Base-by-base conservation (phyloP, 164 flowering plant genomes). In the Brasenia schreberi region DNA sequence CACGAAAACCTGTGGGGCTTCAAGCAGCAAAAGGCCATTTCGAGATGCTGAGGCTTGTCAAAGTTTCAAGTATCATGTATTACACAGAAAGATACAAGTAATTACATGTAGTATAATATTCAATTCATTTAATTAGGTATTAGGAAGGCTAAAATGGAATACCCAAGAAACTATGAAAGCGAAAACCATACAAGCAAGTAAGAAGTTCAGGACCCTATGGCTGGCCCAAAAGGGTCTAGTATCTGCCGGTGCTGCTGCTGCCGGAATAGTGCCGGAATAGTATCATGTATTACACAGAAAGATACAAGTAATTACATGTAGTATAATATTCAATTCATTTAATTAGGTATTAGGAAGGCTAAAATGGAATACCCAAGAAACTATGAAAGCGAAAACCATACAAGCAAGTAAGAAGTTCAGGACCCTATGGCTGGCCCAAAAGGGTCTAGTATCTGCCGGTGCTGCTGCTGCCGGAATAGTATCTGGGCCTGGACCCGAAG, bases 401-500 rank as follows among this genome's bases (percentile, higher is more conserved):
- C 63, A 61, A 18, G 63, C 63, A 61, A 61, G 63, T 18, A 61
- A 61, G 63, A 61, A 61, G 27, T 61, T 61, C 10, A 61, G 63
- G 18, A 61, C 23, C 63, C 18, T 18, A 61, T 61, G 63, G 2
- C 63, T 27, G 7, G 33, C 23, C 63, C 63, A 61, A 61, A 61
- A 18, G 12, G 63, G 27, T 5, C 63, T 18, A 11, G 23, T 9
- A 23, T 18, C 63, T 7, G 12, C 23, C 5, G 63, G 63, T 61
- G 19, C 4, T 14, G 60, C 60, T 18, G 60, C 60, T 5, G 63
- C 63, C 5, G 80, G 72, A 49, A 49, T 14, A 9, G 56, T 14
- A 14, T 49, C 56, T 6, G 81, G 64, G 53, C 73, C 69, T 39
- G 78, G 23, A 18, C 68, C 23, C n/a, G 77, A 67, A 0, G 71